Evolutionary conservation across 208 protist species (phyloP).

Genomic region (Porcisia hertigi): DNA sequence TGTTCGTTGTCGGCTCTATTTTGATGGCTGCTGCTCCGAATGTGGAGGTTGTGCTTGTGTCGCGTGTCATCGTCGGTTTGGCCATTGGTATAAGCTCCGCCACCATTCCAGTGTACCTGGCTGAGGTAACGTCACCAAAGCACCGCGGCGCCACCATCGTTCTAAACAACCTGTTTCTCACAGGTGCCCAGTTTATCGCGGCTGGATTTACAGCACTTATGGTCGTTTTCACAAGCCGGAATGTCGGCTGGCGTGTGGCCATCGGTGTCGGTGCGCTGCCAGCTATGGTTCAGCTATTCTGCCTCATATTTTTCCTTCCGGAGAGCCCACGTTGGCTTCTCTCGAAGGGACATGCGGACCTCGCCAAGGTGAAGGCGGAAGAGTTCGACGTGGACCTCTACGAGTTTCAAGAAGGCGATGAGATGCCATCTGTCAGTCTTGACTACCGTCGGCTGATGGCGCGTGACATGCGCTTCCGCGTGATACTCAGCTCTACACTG

Average conservation of each 20-base stretch:
- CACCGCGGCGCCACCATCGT: conserved; percentile 86
- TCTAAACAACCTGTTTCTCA: conserved; percentile 90
- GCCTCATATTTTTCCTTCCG: conserved; percentile 79
- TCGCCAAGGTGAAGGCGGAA: conserved; percentile 52
- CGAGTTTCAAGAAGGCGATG: conserved; percentile 42
- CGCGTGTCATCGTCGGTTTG: conserved; percentile 84
- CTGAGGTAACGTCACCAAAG: conserved; percentile 79
- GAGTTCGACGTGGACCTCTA: conserved; percentile 68
- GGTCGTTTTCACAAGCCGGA: conserved; percentile 67
- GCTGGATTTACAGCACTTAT: conserved; percentile 68
- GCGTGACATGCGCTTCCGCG: conserved; percentile 61
- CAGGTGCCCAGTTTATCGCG: conserved; percentile 85
- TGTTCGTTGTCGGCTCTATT: conserved; percentile 84
- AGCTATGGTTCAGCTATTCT: conserved; percentile 80
- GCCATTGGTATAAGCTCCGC: conserved; percentile 87
- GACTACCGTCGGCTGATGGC: conserved; percentile 60
- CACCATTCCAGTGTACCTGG: conserved; percentile 92
- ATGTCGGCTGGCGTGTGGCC: conserved; percentile 90
- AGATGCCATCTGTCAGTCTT: conserved; percentile 44
- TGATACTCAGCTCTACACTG: conserved; percentile 81
- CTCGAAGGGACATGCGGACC: conserved; percentile 43
- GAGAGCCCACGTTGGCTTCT: conserved; percentile 90
- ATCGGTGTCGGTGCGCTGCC: conserved; percentile 83
- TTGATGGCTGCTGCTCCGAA: conserved; percentile 75
- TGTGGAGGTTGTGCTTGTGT: conserved; percentile 68